A percentile compares a stretch with the other conserved stretches of the same genome.
phyloP scores from a whole-genome alignment of 2,329 filamentous ascomycete genomes.

The Leptographium lundbergii region DNA sequence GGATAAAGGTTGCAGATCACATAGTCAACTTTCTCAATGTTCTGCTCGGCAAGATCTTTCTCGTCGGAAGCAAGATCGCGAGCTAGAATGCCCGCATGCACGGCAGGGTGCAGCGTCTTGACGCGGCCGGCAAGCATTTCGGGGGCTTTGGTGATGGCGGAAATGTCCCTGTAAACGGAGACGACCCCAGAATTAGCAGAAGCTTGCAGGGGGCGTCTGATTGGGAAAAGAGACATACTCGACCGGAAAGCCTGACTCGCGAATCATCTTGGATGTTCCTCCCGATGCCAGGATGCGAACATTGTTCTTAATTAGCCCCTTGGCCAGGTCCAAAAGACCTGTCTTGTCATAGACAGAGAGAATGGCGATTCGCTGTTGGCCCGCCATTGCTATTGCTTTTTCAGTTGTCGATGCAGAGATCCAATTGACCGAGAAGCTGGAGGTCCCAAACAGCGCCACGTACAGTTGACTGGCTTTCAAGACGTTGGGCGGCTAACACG shows the following conservation, averaged over 20 bases:
- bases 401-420: background rate
- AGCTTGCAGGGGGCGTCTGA: background rate
- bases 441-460: background rate
- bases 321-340: constrained; percentile 80
- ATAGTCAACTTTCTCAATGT: constrained; percentile 89
- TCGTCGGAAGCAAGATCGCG: constrained; percentile 91
- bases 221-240: constrained; percentile 47
- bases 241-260: constrained; percentile 88
- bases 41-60: constrained; percentile 90
- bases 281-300: constrained; percentile 89
- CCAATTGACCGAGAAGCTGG: background rate
- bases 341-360: constrained; percentile 99
- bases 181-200: background rate
- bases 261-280: constrained; percentile 90
- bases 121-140: constrained; percentile 81
- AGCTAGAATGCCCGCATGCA: constrained; percentile 82
- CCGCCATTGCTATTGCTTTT: constrained; percentile 17
- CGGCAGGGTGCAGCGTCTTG: constrained; percentile 88
- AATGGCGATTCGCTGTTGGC: constrained; percentile 59
- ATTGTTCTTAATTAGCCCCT: constrained; percentile 78
- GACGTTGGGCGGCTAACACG: background rate
- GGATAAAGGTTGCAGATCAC: constrained; percentile 98
- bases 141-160: constrained; percentile 89
- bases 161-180: constrained; percentile 62
- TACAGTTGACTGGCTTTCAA: background rate